These are phyloP conservation scores for Funneliformis geosporum DNA, from an alignment of 192 early-diverging fungal genomes.

Conservation along the genomic window DNA sequence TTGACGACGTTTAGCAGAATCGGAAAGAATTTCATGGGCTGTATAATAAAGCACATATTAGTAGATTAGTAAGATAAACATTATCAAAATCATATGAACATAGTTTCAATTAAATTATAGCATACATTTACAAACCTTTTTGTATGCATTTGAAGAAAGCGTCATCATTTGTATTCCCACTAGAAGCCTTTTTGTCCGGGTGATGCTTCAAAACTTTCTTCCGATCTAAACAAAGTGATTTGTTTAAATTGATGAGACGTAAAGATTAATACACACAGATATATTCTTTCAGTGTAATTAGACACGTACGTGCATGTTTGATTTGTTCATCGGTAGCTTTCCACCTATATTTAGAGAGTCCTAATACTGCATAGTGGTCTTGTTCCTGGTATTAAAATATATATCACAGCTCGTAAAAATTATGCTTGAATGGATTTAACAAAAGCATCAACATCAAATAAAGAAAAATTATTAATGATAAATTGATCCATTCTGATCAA, in stretches of 20 bases:
- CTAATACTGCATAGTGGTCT: constrained; percentile 96
- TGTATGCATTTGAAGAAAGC: constrained; percentile 99
- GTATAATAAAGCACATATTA: constrained; percentile 34
- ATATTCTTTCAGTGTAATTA: not conserved
- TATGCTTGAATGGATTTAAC: too few species aligned
- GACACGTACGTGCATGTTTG: constrained; percentile 62
- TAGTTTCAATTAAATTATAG: not conserved
- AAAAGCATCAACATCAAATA: too few species aligned
- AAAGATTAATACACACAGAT: not conserved
- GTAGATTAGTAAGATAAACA: not conserved
- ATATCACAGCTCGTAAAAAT: too few species aligned
- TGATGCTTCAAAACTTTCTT: constrained; percentile 97
- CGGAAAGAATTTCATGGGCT: constrained; percentile 92
- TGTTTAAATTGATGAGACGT: not conserved
- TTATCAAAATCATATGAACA: not conserved
- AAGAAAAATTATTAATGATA: too few species aligned
- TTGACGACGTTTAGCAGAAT: constrained; percentile 86
- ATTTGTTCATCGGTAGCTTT: constrained; percentile 92
- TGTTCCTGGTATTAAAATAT: too few species aligned
- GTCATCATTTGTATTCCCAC: constrained; percentile 80
- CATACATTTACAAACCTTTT: constrained; percentile 33
- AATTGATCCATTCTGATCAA: too few species aligned
- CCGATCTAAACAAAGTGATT: constrained; percentile 52
- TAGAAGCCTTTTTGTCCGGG: constrained; percentile 96
- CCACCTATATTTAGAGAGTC: constrained; percentile 86